Percentiles rank a stretch among this genome's conserved stretches.
These are phyloP conservation scores for Solanum pinnatisectum DNA, from an alignment of 257 asterid genomes.

Conservation along the genomic window DNA sequence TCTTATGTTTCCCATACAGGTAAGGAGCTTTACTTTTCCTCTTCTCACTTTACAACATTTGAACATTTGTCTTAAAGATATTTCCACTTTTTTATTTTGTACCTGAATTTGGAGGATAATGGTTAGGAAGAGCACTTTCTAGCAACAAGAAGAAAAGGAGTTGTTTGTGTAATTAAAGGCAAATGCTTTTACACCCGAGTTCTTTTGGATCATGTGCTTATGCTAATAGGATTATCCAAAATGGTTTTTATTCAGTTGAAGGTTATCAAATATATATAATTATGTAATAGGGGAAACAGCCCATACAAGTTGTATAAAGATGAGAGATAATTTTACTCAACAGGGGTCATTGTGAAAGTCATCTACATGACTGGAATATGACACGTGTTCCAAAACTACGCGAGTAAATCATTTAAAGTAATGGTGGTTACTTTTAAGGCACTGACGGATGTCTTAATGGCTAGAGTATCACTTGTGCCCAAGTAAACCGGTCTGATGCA, in stretches of 20 bases:
- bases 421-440: neutral
- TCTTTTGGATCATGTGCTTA: neutral
- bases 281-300: neutral
- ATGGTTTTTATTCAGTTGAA: neutral
- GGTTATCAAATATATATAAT: neutral
- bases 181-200: neutral
- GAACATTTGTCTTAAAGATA: neutral
- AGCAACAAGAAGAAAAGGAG: neutral
- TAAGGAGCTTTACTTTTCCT: conserved; percentile 13
- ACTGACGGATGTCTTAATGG: neutral
- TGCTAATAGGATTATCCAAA: neutral
- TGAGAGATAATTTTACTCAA: neutral
- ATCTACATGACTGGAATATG: neutral
- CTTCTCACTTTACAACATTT: neutral
- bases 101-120: neutral
- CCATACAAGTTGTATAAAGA: neutral
- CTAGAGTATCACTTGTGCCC: neutral
- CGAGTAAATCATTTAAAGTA: neutral
- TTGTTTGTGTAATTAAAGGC: neutral
- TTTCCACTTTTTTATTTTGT: neutral
- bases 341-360: neutral
- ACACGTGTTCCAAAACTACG: neutral
- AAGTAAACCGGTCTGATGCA: neutral
- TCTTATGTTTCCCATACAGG: conserved; percentile 85
- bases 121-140: neutral